Conservation (phyloP, 495 filamentous ascomycete species). For the Aspergillus funiculosus region DNA sequence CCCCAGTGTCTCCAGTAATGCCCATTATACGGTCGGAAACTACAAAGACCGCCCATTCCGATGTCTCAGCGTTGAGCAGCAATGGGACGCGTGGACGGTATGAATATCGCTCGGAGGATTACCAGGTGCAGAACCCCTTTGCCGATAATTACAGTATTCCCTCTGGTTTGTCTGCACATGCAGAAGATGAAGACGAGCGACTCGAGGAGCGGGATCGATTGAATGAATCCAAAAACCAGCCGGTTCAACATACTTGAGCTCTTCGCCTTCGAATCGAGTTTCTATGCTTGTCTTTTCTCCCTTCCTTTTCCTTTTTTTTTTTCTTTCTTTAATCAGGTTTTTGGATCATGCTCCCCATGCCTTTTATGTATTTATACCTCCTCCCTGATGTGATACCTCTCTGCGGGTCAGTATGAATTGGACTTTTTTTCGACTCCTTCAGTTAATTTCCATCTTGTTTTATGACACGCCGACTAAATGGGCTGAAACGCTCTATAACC, state of each 20-base stretch:
- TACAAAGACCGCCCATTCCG: conserved; percentile 5
- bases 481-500: too few species aligned
- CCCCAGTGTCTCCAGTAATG: conserved; percentile 11
- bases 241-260: conserved; percentile 8
- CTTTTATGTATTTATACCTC: conserved; percentile 11
- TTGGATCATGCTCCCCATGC: not conserved
- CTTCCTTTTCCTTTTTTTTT: conserved; percentile 3
- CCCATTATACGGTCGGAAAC: conserved; percentile 1
- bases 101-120: conserved; percentile 42
- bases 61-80: conserved; percentile 7
- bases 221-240: conserved; percentile 15
- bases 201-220: conserved; percentile 10
- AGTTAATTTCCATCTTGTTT: not conserved
- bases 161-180: conserved; percentile 9
- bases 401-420: conserved; percentile 13
- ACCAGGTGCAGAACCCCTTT: conserved; percentile 43
- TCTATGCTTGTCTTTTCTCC: not conserved
- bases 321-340: conserved; percentile 1
- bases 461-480: not conserved
- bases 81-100: conserved; percentile 19
- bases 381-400: conserved; percentile 20
- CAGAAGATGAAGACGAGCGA: conserved; percentile 9
- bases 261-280: not conserved
- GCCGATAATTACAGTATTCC: conserved; percentile 33
- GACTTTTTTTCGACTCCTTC: conserved; percentile 1